phyloP scores from a whole-genome alignment of 495 filamentous ascomycete genomes.

The Astrothelium subdiscretum region DNA sequence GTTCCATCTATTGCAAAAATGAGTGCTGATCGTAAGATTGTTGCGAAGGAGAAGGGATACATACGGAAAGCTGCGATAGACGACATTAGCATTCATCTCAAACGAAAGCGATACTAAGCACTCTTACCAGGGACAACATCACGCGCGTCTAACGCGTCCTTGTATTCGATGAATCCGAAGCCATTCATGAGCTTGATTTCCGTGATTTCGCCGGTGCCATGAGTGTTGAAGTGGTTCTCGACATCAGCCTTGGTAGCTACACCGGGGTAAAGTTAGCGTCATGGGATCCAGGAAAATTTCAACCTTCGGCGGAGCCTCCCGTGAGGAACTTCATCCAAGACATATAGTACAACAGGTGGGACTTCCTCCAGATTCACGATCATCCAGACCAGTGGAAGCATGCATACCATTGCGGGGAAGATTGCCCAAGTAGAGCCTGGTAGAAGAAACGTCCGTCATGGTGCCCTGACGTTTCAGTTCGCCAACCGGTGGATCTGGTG shows the following conservation, averaged over 20 bases:
- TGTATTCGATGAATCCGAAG: slow-evolving; percentile 98
- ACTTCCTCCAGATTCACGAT: neutral
- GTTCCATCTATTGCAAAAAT: slow-evolving; percentile 61
- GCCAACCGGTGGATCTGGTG: neutral
- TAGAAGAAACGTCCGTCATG: slow-evolving; percentile 62
- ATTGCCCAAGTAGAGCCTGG: slow-evolving; percentile 93
- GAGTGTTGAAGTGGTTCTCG: slow-evolving; percentile 86
- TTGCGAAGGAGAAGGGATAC: slow-evolving; percentile 24
- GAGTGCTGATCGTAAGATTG: no score
- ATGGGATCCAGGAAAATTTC: neutral
- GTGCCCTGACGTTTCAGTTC: neutral
- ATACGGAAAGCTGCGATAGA: slow-evolving; percentile 33
- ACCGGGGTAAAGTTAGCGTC: slow-evolving; percentile 27
- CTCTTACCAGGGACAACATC: slow-evolving; percentile 90
- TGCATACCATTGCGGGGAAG: slow-evolving; percentile 90
- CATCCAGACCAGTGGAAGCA: slow-evolving; percentile 18
- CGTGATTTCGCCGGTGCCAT: slow-evolving; percentile 92
- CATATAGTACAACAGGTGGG: slow-evolving; percentile 1
- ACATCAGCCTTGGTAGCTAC: slow-evolving; percentile 92
- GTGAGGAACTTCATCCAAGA: slow-evolving; percentile 2
- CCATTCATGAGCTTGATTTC: slow-evolving; percentile 99
- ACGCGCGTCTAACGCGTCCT: slow-evolving; percentile 90
- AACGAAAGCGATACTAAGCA: neutral
- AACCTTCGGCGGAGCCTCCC: neutral
- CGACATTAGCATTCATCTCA: slow-evolving; percentile 19